Conservation (phyloP, 2,329 filamentous ascomycete genomes). For the Nothophaeocryptopus gaeumannii region DNA sequence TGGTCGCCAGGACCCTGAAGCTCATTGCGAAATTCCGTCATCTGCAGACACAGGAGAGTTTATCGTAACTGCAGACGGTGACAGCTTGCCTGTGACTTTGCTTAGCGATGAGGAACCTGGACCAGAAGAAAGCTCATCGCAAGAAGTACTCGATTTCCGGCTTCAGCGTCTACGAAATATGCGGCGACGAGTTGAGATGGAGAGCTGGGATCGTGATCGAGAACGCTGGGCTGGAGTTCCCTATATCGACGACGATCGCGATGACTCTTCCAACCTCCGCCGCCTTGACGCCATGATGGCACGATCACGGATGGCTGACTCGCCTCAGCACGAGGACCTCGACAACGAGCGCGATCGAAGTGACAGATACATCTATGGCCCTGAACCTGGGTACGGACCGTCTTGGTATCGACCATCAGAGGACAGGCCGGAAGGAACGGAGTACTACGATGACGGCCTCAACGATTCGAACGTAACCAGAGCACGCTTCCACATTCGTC, state of each 20-base stretch:
- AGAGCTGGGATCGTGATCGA: constrained; percentile 27
- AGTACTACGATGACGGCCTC: constrained; percentile 23
- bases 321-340: constrained; percentile 21
- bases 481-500: constrained; percentile 79
- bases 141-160: constrained; percentile 35
- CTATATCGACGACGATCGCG: constrained; percentile 20
- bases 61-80: constrained; percentile 16
- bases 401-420: constrained; percentile 16
- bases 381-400: constrained; percentile 8
- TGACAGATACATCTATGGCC: constrained; percentile 16
- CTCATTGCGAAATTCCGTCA: constrained; percentile 29
- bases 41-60: constrained; percentile 16
- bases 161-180: constrained; percentile 29
- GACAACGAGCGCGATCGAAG: constrained; percentile 15
- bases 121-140: constrained; percentile 32
- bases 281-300: constrained; percentile 30
- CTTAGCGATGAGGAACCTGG: constrained; percentile 32
- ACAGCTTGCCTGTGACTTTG: constrained; percentile 25
- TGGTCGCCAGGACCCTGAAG: constrained; percentile 22
- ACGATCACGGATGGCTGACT: constrained; percentile 24
- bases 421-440: constrained; percentile 5
- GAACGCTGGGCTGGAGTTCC: constrained; percentile 14
- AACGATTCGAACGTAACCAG: constrained; percentile 44
- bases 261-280: constrained; percentile 21
- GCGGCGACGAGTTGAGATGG: constrained; percentile 27